Evolutionary conservation across 345 rosid genomes (phyloP).

Genomic region (Aegle marmelos): DNA sequence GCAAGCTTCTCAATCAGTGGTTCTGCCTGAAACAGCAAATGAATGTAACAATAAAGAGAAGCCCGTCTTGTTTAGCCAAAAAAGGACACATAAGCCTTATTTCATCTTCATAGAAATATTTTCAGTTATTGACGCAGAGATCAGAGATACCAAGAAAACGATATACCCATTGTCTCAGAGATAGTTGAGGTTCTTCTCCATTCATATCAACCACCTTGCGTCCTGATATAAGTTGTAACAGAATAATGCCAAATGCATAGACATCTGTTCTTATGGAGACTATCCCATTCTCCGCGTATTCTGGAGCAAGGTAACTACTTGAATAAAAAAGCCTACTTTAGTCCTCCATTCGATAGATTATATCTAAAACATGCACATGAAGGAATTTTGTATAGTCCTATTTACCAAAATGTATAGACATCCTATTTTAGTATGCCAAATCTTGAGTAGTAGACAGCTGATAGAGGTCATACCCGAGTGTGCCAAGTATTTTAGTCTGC

Average conservation of each 20-base stretch:
- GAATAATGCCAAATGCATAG: constrained; percentile 56
- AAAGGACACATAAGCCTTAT: not conserved
- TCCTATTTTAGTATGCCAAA: not conserved
- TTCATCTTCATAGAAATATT: not conserved
- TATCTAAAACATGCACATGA: not conserved
- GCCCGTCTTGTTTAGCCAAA: not conserved
- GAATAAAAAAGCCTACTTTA: not conserved
- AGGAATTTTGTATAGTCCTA: not conserved
- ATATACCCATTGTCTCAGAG: constrained; percentile 60
- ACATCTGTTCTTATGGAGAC: constrained; percentile 64
- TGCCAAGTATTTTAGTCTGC: constrained; percentile 58
- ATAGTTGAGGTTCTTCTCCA: constrained; percentile 28
- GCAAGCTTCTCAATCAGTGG: constrained; percentile 43
- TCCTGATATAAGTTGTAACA: constrained; percentile 56
- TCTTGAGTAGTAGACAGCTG: not conserved
- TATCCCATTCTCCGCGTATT: constrained; percentile 55
- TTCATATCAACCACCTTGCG: constrained; percentile 34
- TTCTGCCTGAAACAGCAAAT: constrained; percentile 37
- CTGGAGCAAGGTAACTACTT: constrained; percentile 60
- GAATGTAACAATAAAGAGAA: not conserved
- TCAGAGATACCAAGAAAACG: not conserved
- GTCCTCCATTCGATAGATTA: not conserved
- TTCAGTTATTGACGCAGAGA: not conserved
- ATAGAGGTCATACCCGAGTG: constrained; percentile 45
- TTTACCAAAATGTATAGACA: not conserved